A percentile compares a stretch with the other conserved stretches of the same genome.
Evolutionary conservation across 352 stramenopile genomes (phyloP).

Genomic region (Phytophthora ohioensis): DNA sequence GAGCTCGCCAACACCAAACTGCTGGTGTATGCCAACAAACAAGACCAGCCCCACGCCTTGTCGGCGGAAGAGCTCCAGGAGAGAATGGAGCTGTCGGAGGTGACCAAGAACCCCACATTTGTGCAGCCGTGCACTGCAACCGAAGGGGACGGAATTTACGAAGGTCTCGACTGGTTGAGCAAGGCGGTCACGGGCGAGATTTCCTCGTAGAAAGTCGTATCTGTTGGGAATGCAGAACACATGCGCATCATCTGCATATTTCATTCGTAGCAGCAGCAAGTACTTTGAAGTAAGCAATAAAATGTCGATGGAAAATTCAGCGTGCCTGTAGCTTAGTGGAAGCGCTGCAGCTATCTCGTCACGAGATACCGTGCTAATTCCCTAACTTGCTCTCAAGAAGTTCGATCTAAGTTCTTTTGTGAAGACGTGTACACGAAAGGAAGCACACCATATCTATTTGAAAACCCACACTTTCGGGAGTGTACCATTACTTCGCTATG

Average conservation of each 20-base stretch:
- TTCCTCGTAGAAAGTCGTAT: constrained; percentile 17
- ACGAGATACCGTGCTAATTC: no score
- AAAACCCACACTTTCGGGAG: no score
- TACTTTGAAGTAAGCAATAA: no score
- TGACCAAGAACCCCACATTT: constrained; percentile 47
- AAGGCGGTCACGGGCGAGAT: constrained; percentile 42
- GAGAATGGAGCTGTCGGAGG: constrained; percentile 44
- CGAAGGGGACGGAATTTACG: constrained; percentile 48
- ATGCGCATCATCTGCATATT: background rate
- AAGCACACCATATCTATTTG: no score
- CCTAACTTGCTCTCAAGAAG: no score
- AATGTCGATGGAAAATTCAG: no score
- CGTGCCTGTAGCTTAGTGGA: no score
- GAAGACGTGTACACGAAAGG: no score
- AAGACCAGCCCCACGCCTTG: constrained; percentile 49
- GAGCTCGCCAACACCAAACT: constrained; percentile 52
- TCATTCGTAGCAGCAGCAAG: no score
- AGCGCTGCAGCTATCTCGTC: no score
- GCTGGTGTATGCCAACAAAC: constrained; percentile 66
- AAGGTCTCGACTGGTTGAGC: constrained; percentile 62
- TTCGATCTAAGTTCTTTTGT: no score
- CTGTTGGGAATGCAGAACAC: background rate
- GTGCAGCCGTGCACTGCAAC: constrained; percentile 46
- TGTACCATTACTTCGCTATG: no score
- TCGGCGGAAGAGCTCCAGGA: constrained; percentile 40